Percentiles rank a stretch among this genome's conserved stretches.
These are phyloP conservation scores for Sideroxylon spinosum DNA, from an alignment of 179 eudicot genomes.

Conservation along the genomic window DNA sequence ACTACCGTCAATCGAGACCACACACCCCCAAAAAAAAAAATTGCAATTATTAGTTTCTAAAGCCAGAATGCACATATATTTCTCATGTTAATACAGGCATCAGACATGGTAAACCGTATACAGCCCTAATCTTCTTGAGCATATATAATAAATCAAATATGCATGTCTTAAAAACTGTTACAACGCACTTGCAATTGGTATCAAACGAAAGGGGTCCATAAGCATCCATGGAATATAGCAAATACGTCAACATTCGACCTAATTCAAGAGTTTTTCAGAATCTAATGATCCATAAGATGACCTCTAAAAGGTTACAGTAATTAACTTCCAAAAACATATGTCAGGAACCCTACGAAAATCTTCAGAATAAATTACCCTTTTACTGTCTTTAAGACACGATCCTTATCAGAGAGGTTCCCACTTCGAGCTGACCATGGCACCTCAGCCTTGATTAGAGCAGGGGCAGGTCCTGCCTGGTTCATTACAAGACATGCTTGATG, in stretches of 20 bases:
- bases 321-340: background rate
- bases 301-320: background rate
- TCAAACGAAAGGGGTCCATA: background rate
- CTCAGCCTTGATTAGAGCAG: slow-evolving; percentile 87
- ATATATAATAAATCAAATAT: background rate
- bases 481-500: slow-evolving; percentile 14
- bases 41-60: background rate
- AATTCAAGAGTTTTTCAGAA: background rate
- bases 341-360: background rate
- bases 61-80: background rate
- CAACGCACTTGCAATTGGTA: background rate
- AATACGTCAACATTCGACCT: background rate
- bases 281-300: background rate
- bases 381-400: slow-evolving; percentile 87
- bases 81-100: background rate
- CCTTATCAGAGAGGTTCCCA: slow-evolving; percentile 79
- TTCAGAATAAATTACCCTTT: slow-evolving; percentile 62
- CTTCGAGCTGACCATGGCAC: slow-evolving; percentile 94
- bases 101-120: background rate
- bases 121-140: background rate
- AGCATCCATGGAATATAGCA: background rate
- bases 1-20: background rate
- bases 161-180: background rate
- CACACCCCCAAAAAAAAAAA: too few relatives aligned
- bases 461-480: slow-evolving; percentile 62